A percentile compares a stretch with the other conserved stretches of the same genome.
Evolutionary conservation across 202 grass and related monocot genomes (phyloP).

Genomic region (Zoysia matrella): DNA sequence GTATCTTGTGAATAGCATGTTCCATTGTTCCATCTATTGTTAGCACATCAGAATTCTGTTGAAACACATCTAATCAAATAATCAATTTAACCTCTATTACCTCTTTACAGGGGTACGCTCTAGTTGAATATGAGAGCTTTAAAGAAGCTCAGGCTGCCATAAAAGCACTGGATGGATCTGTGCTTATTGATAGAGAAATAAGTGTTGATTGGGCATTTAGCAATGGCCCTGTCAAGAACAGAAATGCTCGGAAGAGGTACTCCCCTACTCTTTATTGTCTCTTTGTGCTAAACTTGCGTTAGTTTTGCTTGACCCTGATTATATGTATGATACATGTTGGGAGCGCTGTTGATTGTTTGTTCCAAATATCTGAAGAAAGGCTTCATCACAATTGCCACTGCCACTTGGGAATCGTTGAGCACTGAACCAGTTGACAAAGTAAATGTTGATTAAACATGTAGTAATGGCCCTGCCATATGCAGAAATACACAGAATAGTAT

Average conservation of each 20-base stretch:
- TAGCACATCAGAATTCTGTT: neutral
- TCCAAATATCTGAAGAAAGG: neutral
- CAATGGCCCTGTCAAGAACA: slow-evolving; percentile 1
- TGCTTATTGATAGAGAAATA: too few species aligned
- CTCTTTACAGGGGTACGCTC: neutral
- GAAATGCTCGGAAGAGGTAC: slow-evolving; percentile 62
- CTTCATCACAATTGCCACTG: neutral
- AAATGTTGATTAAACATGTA: neutral
- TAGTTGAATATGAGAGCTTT: too few species aligned
- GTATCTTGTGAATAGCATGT: neutral
- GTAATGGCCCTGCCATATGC: neutral
- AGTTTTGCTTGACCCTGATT: neutral
- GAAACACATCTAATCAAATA: neutral
- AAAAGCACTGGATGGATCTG: too few species aligned
- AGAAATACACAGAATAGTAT: neutral
- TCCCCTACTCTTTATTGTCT: neutral
- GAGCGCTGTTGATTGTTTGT: neutral
- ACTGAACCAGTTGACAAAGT: neutral
- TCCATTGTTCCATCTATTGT: neutral
- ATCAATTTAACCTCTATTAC: slow-evolving; percentile 7
- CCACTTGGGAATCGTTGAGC: neutral
- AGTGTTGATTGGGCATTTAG: too few species aligned
- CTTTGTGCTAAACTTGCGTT: neutral
- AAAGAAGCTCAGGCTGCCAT: too few species aligned
- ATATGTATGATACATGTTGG: neutral